These are phyloP conservation scores for Rhodosporidiobolus sp. DNA, from an alignment of 768 basidiomycete genomes.

Conservation along the genomic window DNA sequence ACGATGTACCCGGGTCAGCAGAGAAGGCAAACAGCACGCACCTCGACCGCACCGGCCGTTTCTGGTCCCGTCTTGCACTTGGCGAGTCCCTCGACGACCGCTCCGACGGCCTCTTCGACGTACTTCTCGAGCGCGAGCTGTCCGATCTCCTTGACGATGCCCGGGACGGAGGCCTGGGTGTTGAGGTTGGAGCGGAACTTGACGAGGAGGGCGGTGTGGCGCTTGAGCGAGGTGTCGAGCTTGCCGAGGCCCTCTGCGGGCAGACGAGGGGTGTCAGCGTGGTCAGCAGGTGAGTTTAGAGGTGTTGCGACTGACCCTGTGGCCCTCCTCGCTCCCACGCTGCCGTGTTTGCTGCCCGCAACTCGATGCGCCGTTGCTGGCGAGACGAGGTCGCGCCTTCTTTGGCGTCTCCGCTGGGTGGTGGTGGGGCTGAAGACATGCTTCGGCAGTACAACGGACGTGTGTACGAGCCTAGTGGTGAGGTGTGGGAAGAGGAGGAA, in stretches of 20 bases:
- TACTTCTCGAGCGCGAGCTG: conserved; percentile 90
- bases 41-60: conserved; percentile 87
- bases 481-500: background rate
- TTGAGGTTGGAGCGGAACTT: conserved; percentile 78
- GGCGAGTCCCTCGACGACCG: conserved; percentile 75
- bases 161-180: conserved; percentile 48
- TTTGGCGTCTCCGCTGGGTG: background rate
- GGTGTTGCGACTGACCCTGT: background rate
- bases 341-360: conserved; percentile 21
- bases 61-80: conserved; percentile 92
- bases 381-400: background rate
- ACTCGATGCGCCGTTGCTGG: conserved; percentile 17
- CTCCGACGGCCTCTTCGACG: conserved; percentile 86
- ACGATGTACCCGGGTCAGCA: background rate
- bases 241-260: conserved; percentile 36
- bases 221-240: conserved; percentile 89
- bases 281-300: background rate
- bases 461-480: background rate
- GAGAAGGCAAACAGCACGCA: conserved; percentile 46
- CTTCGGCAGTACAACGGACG: background rate
- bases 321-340: conserved; percentile 35
- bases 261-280: background rate
- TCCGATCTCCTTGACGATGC: conserved; percentile 81
- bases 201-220: conserved; percentile 93
- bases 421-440: background rate